These are phyloP conservation scores for Tulasnella sp. DNA, from an alignment of 768 basidiomycete genomes.

Conservation along the genomic window DNA sequence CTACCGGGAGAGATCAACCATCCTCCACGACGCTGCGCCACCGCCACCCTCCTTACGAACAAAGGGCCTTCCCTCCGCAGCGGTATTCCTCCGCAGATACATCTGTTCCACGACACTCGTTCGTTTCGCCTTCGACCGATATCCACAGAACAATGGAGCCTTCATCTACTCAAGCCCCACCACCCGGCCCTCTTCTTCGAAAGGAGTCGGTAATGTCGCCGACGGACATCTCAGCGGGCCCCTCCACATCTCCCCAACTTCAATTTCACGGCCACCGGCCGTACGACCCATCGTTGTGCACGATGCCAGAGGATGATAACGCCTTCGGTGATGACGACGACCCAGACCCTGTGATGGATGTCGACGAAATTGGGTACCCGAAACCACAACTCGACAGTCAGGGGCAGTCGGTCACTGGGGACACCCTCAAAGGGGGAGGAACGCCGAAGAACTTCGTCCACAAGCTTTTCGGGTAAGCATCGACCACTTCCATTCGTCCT, in stretches of 20 bases:
- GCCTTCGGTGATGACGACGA: neutral
- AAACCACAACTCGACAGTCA: neutral
- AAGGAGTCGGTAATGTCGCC: neutral
- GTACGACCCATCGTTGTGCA: neutral
- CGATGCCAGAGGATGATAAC: neutral
- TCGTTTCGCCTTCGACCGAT: neutral
- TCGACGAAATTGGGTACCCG: neutral
- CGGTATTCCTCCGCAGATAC: neutral
- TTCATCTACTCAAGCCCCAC: neutral
- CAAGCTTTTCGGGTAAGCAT: conserved; percentile 53
- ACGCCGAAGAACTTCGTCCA: conserved; percentile 71
- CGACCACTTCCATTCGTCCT: neutral
- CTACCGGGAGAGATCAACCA: neutral
- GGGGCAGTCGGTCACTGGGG: neutral
- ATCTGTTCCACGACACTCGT: neutral
- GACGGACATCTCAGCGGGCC: neutral
- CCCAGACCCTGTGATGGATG: neutral
- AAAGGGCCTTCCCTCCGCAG: neutral
- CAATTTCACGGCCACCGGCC: neutral
- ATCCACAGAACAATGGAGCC: neutral
- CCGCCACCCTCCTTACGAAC: neutral
- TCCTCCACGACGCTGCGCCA: neutral
- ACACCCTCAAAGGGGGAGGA: conserved; percentile 25
- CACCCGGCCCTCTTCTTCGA: neutral
- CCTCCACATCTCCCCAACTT: too few relatives aligned